A percentile compares a stretch with the other conserved stretches of the same genome.
Conservation (phyloP, 139 green algal species). For the Spirogloea muscicola region DNA sequence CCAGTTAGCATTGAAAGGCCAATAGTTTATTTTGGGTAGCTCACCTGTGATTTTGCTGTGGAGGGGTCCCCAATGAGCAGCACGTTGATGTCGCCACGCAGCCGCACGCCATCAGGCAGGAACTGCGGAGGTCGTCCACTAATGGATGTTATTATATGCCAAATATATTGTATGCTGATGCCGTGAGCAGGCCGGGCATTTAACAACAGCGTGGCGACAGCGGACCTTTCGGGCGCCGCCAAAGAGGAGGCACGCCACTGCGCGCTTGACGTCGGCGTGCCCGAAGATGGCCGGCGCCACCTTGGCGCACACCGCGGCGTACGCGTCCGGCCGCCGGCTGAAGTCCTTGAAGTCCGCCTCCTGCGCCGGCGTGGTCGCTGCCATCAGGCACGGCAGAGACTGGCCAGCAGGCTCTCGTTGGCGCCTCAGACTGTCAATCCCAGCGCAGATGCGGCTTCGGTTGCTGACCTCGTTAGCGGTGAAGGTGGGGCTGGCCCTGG, state of each 20-base stretch:
- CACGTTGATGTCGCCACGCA: constrained; percentile 98
- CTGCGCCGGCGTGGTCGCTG: no score
- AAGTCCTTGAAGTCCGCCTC: constrained; percentile 84
- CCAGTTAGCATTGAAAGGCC: no score
- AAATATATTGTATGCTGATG: no score
- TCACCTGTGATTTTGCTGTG: constrained; percentile 59
- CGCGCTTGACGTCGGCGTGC: constrained; percentile 88
- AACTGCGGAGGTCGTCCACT: no score
- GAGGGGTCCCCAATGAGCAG: constrained; percentile 94
- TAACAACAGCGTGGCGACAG: no score
- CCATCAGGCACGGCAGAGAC: no score
- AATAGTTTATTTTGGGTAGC: no score
- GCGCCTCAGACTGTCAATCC: no score
- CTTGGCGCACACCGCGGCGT: constrained; percentile 60
- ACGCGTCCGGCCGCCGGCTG: constrained; percentile 66
- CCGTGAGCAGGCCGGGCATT: no score
- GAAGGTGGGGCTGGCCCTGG: constrained; percentile 33
- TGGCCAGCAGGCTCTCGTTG: no score
- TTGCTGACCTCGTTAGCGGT: constrained; percentile 47
- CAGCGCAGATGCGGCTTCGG: no score
- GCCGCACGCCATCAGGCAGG: constrained; percentile 48
- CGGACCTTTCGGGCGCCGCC: constrained; percentile 68
- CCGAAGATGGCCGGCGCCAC: constrained; percentile 97
- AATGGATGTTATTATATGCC: no score
- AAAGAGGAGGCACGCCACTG: constrained; percentile 93